Percentiles rank a stretch among this genome's conserved stretches.
These are phyloP conservation scores for Yamadazyma dendronema DNA, from an alignment of 1,139 yeast genomes.

Conservation along the genomic window DNA sequence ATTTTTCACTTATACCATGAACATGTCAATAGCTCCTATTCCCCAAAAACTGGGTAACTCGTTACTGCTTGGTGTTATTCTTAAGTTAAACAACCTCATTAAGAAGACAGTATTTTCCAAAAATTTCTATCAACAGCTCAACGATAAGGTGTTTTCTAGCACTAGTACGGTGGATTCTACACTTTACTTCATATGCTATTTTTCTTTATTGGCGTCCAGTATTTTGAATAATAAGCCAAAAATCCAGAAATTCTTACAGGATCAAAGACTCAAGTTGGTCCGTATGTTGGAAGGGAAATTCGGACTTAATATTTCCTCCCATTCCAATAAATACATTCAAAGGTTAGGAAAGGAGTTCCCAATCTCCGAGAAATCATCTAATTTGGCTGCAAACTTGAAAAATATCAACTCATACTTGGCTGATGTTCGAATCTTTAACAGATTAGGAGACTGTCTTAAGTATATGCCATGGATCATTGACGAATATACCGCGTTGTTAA, in stretches of 20 bases:
- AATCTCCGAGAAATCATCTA: slow-evolving; percentile 18
- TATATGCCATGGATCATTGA: slow-evolving; percentile 51
- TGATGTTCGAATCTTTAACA: slow-evolving; percentile 53
- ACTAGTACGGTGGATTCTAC: slow-evolving; percentile 40
- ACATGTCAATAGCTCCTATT: slow-evolving; percentile 19
- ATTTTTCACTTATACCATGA: slow-evolving; percentile 10
- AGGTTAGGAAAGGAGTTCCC: slow-evolving; percentile 5
- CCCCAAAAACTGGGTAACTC: slow-evolving; percentile 6
- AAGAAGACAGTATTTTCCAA: slow-evolving; percentile 30
- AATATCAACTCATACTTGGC: slow-evolving; percentile 46
- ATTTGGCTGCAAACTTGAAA: slow-evolving; percentile 39
- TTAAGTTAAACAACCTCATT: slow-evolving; percentile 21
- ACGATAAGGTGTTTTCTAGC: slow-evolving; percentile 37
- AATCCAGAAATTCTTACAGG: slow-evolving; percentile 29
- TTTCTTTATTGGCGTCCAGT: slow-evolving; percentile 40
- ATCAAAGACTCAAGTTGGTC: slow-evolving; percentile 27
- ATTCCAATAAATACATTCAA: slow-evolving; percentile 17
- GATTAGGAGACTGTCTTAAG: slow-evolving; percentile 52
- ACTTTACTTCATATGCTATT: slow-evolving; percentile 45
- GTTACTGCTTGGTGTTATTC: slow-evolving; percentile 18
- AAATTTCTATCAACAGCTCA: slow-evolving; percentile 43
- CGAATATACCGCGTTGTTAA: slow-evolving; percentile 34
- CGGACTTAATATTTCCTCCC: slow-evolving; percentile 18
- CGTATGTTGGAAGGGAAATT: slow-evolving; percentile 16
- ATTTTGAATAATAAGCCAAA: slow-evolving; percentile 38